phyloP scores from a whole-genome alignment of 805 yeast species.

The Isabelozyma heimii region DNA sequence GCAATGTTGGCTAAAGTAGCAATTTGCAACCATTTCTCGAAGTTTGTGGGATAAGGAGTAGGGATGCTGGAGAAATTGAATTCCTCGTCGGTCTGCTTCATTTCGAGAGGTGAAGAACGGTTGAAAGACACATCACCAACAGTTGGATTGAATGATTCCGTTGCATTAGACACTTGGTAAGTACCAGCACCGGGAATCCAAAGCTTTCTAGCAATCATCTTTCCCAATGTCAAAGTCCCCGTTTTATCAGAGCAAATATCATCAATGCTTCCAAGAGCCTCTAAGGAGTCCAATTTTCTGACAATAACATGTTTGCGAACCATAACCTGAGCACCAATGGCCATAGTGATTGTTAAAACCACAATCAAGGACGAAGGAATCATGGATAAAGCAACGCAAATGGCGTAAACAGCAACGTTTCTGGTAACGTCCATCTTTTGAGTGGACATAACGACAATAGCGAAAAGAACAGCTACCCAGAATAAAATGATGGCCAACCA shows the following conservation, averaged over 20 bases:
- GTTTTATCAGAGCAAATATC: slow-evolving; percentile 83
- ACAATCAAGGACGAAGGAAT: slow-evolving; percentile 79
- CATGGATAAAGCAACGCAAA: slow-evolving; percentile 81
- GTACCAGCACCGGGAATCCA: slow-evolving; percentile 69
- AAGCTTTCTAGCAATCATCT: slow-evolving; percentile 67
- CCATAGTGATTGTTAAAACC: slow-evolving; percentile 83
- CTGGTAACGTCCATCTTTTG: slow-evolving; percentile 71
- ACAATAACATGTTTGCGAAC: slow-evolving; percentile 69
- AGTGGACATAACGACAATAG: slow-evolving; percentile 83
- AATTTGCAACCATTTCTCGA: slow-evolving; percentile 53
- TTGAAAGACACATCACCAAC: slow-evolving; percentile 45
- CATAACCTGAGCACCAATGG: slow-evolving; percentile 75
- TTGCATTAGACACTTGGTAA: slow-evolving; percentile 49
- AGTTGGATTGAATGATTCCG: slow-evolving; percentile 64
- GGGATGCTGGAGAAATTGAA: slow-evolving; percentile 21
- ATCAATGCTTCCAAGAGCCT: slow-evolving; percentile 75
- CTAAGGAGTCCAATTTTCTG: slow-evolving; percentile 72
- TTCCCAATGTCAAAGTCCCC: slow-evolving; percentile 79
- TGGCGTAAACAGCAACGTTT: slow-evolving; percentile 85
- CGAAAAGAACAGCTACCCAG: slow-evolving; percentile 77
- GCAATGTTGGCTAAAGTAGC: slow-evolving; percentile 85
- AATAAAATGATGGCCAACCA: slow-evolving; percentile 74
- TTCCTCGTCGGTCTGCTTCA: slow-evolving; percentile 36
- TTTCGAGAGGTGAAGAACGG: slow-evolving; percentile 33
- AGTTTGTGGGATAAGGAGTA: slow-evolving; percentile 18